These are phyloP conservation scores for Thermomucor indicae-seudaticae DNA, from an alignment of 371 early-diverging fungal species.

Conservation along the genomic window DNA sequence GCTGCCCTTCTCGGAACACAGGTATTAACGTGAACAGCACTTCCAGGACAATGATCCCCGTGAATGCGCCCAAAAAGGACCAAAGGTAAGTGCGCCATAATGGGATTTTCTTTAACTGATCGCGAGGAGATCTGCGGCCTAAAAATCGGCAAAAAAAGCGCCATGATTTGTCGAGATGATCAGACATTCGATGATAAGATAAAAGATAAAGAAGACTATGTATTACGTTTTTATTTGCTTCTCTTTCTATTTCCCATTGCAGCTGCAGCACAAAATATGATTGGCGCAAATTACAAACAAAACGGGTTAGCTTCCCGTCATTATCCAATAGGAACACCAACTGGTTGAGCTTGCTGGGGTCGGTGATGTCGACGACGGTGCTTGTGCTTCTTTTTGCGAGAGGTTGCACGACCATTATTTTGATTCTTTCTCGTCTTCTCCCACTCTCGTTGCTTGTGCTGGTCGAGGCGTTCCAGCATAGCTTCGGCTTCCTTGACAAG, in stretches of 20 bases:
- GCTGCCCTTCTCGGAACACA: no score
- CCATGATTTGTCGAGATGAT: constrained; percentile 5
- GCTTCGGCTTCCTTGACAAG: constrained; percentile 34
- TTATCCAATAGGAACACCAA: constrained; percentile 1
- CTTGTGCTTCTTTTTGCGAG: constrained; percentile 1
- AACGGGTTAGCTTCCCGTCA: neutral
- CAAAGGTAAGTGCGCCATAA: constrained; percentile 32
- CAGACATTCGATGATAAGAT: constrained; percentile 8
- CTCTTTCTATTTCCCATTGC: neutral
- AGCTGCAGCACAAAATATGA: neutral
- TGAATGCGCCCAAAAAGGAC: constrained; percentile 47
- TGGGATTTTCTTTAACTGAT: constrained; percentile 9
- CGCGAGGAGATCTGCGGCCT: constrained; percentile 16
- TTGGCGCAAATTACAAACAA: neutral
- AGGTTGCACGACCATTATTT: constrained; percentile 14
- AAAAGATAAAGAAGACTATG: neutral
- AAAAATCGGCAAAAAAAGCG: constrained; percentile 9
- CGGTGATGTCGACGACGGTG: constrained; percentile 1
- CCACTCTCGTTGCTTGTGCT: constrained; percentile 41
- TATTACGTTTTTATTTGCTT: neutral
- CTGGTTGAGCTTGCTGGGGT: neutral
- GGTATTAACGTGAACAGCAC: constrained; percentile 27
- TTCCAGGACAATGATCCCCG: constrained; percentile 35
- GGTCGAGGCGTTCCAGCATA: constrained; percentile 30
- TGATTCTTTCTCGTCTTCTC: constrained; percentile 21